A percentile compares a stretch with the other conserved stretches of the same genome.
phyloP scores from a whole-genome alignment of 495 filamentous ascomycete species.

The Friedmanniomyces simplex region DNA sequence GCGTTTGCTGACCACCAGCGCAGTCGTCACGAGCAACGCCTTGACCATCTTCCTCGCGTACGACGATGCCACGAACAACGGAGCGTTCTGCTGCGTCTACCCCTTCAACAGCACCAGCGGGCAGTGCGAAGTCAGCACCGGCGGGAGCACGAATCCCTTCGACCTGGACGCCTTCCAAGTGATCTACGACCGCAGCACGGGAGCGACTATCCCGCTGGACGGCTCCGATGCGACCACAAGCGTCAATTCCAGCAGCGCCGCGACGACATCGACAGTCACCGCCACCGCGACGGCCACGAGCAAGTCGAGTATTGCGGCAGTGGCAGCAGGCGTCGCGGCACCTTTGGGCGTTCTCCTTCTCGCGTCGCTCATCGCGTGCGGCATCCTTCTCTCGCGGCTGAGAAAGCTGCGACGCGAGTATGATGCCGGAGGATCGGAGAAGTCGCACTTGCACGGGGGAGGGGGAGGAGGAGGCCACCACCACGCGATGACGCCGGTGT shows the following conservation, averaged over 20 bases:
- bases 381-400: background rate
- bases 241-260: background rate
- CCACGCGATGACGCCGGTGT: no score
- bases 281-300: background rate
- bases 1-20: background rate
- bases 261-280: background rate
- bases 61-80: background rate
- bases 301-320: background rate
- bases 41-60: background rate
- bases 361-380: background rate
- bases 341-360: background rate
- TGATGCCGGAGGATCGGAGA: background rate
- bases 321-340: background rate
- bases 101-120: background rate
- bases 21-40: background rate
- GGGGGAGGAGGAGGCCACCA: no score
- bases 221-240: background rate
- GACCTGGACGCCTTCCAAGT: background rate
- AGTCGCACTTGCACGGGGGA: no score
- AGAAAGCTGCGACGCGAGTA: background rate
- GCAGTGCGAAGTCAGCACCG: background rate
- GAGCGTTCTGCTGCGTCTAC: background rate
- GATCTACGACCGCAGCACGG: background rate
- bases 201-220: background rate
- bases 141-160: background rate